Evolutionary conservation across 768 basidiomycete species (phyloP).

Genomic region (Auriscalpium orientale): DNA sequence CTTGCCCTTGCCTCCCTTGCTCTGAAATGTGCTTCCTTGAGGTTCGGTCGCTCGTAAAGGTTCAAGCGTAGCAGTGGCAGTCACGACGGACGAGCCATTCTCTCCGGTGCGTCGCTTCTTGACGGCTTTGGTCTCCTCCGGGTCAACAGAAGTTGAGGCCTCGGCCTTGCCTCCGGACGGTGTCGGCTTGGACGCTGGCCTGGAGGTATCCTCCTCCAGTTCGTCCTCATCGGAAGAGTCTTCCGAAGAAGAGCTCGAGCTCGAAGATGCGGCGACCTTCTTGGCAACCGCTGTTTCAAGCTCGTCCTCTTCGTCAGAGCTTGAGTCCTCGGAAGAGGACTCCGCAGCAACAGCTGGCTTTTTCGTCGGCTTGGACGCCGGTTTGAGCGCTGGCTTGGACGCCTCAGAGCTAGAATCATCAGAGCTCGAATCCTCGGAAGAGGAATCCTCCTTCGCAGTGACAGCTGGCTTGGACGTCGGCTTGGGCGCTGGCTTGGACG

Average conservation of each 20-base stretch:
- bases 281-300: not conserved
- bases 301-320: constrained; percentile 11
- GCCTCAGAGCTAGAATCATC: not conserved
- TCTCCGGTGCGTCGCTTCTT: constrained; percentile 13
- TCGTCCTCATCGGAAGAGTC: constrained; percentile 2
- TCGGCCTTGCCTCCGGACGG: not conserved
- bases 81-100: constrained; percentile 4
- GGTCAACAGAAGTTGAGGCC: not conserved
- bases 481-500: not conserved
- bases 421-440: constrained; percentile 7
- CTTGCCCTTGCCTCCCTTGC: constrained; percentile 24
- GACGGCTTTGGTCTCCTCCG: not conserved
- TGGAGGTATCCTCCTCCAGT: not conserved
- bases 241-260: constrained; percentile 9
- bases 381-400: constrained; percentile 1
- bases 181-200: constrained; percentile 4
- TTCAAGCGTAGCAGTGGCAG: not conserved
- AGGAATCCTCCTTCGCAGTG: constrained; percentile 1
- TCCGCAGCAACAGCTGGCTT: not conserved
- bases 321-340: constrained; percentile 2
- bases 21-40: constrained; percentile 1
- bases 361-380: constrained; percentile 3
- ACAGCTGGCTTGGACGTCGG: too few relatives aligned
- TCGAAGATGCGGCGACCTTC: not conserved
- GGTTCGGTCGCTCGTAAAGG: constrained; percentile 20